A percentile compares a stretch with the other conserved stretches of the same genome.
phyloP scores from a whole-genome alignment of 2,329 filamentous ascomycete species.

The Neocucurbitaria cava region DNA sequence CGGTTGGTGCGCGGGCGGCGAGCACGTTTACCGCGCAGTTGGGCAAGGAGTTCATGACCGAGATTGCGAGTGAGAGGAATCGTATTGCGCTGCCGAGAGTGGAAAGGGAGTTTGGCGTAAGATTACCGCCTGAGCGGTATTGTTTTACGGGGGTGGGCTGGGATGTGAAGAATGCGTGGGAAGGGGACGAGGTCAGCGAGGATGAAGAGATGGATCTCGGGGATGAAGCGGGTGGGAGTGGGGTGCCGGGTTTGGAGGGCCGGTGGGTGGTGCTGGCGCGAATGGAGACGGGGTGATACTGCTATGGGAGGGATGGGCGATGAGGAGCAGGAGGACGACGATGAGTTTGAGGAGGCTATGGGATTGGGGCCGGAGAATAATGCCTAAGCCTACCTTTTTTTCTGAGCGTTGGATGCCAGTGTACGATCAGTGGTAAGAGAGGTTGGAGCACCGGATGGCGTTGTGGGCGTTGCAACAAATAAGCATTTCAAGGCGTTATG shows the following conservation, averaged over 20 bases:
- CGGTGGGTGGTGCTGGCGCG: constrained; percentile 30
- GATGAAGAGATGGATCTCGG: constrained; percentile 12
- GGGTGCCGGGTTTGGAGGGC: constrained; percentile 48
- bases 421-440: neutral
- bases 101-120: constrained; percentile 64
- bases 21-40: constrained; percentile 69
- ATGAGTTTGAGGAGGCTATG: constrained; percentile 54
- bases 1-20: constrained; percentile 71
- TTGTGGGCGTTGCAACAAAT: neutral
- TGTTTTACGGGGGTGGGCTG: constrained; percentile 47
- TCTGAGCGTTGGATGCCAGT: neutral
- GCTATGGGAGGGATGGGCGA: constrained; percentile 42
- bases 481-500: constrained; percentile 29
- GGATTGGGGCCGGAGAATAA: constrained; percentile 17
- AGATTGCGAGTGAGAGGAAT: constrained; percentile 66
- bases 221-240: neutral
- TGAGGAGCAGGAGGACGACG: constrained; percentile 49
- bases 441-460: neutral
- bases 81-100: constrained; percentile 49
- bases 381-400: neutral
- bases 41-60: constrained; percentile 78
- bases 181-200: constrained; percentile 68
- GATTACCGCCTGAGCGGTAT: constrained; percentile 68
- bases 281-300: constrained; percentile 35
- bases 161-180: constrained; percentile 58